Evolutionary conservation across 129 eudicot species (phyloP), one percentile per base, ranked within the genome.

Genomic region (Erigeron canadensis): DNA sequence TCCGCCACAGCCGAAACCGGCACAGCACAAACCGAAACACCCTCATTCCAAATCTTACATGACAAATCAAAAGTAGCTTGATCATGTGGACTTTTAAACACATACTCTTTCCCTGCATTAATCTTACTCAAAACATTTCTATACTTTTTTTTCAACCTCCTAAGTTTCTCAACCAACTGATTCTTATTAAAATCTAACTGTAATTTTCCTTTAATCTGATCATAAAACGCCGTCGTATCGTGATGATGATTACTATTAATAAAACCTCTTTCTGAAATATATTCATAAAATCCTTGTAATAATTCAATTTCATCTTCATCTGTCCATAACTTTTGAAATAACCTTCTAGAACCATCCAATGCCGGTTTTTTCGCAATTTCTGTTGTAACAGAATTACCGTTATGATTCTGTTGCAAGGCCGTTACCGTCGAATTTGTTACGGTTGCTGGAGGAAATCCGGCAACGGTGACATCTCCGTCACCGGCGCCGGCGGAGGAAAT

Each of bases 231-330:
- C 44, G 96, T 51, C 77, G 98, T 93, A 69, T 89, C 98, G 15
- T 88, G 94, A 45, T 93, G 98, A 46, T 91, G 97, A 2, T 77
- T 79, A 72, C 57, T 75, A 13, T 67, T 80, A 1, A 72, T 42
- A 28, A 28, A 28, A 8, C 90, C 83, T 1, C 90, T 82, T 34
- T 67, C 78, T 1, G 82, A 56, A 0, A 85, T 89, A 65, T 93
- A 89, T 5, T 93, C 98, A 7, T 83, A 84, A 67, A 89, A 93
- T 44, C 98, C 98, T 53, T 84, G 86, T 16, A 93, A 64, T 3
- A 92, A 83, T 88, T 89, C 95, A 58, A 92, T 92, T 81, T 92
- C 98, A 63, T 92, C 98, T 76, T 92, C 98, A 73, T 92, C 96
- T 2, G 89, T 89, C 98, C 98, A 92, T 6, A 92, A 73, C 12